Evolutionary conservation across 1,139 yeast genomes (phyloP).

Genomic region (Candida glucosophila): DNA sequence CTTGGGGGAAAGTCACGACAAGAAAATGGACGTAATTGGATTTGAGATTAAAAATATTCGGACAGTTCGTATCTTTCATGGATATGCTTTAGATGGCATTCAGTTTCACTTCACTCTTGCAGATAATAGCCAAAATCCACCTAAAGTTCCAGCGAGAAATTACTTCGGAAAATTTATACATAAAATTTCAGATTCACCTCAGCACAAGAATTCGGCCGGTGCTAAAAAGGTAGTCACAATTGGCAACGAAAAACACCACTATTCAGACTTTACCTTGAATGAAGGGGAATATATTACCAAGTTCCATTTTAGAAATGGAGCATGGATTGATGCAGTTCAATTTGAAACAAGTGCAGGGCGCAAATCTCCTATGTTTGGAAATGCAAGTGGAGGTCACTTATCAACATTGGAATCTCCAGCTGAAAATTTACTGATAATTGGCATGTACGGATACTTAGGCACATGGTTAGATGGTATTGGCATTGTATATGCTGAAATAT

Average conservation of each 20-base stretch:
- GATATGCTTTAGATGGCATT: conserved; percentile 75
- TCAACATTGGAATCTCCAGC: conserved; percentile 53
- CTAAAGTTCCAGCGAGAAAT: conserved; percentile 42
- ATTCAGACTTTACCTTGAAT: conserved; percentile 47
- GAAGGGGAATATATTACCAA: conserved; percentile 54
- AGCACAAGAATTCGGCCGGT: background rate
- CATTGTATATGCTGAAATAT: conserved; percentile 40
- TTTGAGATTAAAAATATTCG: conserved; percentile 25
- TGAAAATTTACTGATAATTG: conserved; percentile 46
- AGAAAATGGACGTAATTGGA: conserved; percentile 15
- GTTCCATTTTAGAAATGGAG: conserved; percentile 64
- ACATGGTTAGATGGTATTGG: conserved; percentile 74
- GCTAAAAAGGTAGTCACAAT: conserved; percentile 22
- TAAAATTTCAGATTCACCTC: conserved; percentile 6
- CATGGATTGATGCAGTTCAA: conserved; percentile 85
- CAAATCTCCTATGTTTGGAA: conserved; percentile 49
- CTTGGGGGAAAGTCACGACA: conserved; percentile 26
- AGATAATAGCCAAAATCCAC: conserved; percentile 10
- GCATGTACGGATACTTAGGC: conserved; percentile 59
- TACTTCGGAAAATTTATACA: no score
- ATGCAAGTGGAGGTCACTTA: conserved; percentile 57
- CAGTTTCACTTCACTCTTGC: conserved; percentile 12
- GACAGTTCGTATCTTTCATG: conserved; percentile 56
- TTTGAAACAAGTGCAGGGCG: conserved; percentile 49
- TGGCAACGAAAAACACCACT: conserved; percentile 56